A percentile compares a stretch with the other conserved stretches of the same genome.
phyloP scores from a whole-genome alignment of 2,329 filamentous ascomycete species.

The Hymenoscyphus linearis region DNA sequence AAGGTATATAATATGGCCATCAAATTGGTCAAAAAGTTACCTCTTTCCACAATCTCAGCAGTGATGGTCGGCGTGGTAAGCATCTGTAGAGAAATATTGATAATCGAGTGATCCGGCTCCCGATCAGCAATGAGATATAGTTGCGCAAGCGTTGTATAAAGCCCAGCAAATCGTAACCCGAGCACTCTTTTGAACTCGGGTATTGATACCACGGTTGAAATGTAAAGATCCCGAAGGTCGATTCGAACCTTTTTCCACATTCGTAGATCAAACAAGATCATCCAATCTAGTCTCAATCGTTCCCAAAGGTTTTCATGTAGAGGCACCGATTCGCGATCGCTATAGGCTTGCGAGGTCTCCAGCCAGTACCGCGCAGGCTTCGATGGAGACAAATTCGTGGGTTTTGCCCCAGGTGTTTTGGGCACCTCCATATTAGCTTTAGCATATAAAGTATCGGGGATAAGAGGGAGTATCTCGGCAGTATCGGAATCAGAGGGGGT shows the following conservation, averaged over 20 bases:
- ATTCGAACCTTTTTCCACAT: conserved; percentile 96
- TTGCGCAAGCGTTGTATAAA: conserved; percentile 91
- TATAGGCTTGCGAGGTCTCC: conserved; percentile 68
- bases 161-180: conserved; percentile 84
- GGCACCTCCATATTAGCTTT: conserved; percentile 71
- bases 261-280: conserved; percentile 88
- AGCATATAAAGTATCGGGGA: conserved; percentile 54
- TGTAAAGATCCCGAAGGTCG: conserved; percentile 87
- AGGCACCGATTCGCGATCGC: conserved; percentile 55
- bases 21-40: conserved; percentile 91
- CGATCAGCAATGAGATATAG: conserved; percentile 93
- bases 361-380: conserved; percentile 79
- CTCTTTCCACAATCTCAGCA: conserved; percentile 86
- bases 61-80: conserved; percentile 95
- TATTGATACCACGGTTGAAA: conserved; percentile 91
- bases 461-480: conserved; percentile 53
- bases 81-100: conserved; percentile 95
- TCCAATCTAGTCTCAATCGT: conserved; percentile 84
- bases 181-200: conserved; percentile 94
- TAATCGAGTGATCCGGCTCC: conserved; percentile 96
- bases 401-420: conserved; percentile 63
- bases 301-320: conserved; percentile 84
- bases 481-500: conserved; percentile 71
- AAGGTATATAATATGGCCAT: conserved; percentile 98
- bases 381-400: conserved; percentile 43